Base-by-base conservation (phyloP, 1,284 basidiomycete species). In the Pseudozyma sp. region DNA sequence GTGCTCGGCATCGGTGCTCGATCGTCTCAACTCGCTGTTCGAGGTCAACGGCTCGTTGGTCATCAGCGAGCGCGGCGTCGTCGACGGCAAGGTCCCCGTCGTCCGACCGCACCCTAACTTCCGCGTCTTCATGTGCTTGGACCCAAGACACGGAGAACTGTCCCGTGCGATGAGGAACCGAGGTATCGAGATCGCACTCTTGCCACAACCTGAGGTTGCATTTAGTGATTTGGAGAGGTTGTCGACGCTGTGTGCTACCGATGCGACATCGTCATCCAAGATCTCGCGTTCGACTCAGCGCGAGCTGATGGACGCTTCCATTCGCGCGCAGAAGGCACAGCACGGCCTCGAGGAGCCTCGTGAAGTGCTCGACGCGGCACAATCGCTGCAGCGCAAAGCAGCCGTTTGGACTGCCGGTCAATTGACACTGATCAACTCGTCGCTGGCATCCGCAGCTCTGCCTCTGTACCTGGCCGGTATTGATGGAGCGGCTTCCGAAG, bases 101-200 rank as follows among this genome's bases (percentile, higher is more conserved):
- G 87, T 99, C 67, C 88, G 86, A 31, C 95, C 97, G 1, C 95
- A 99, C 85, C 89, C 92, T 1, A 87, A 92, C 78, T 99, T 99
- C 87, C 89, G 95, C 38, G 87, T 99, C 10, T 93, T 99, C 86
- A 97, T 99, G 94, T 90, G 91, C 5, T 90, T 97, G 62, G 93
- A 99, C 82, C 92, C 94, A 19, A 90, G 91, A 67, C 89, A 92
- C 75, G 97, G 97, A 52, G 97, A 99, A 86, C 88, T 99, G 11
- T 98, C 96, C 8, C 89, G 97, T 42, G 97, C 97, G 1, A 99
- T 99, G 97, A 91, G 97, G 44, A 99, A 99, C 85, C 91, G 97
- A 75, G 97, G 96, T 39, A 88, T 98, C 45, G 97, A 99, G 85
- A 89, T 99, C 40, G 89, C 53, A 3, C 53, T 83, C 25, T 50